Conservation (phyloP, 73 alveolate species). For the Stentor roeselii region DNA sequence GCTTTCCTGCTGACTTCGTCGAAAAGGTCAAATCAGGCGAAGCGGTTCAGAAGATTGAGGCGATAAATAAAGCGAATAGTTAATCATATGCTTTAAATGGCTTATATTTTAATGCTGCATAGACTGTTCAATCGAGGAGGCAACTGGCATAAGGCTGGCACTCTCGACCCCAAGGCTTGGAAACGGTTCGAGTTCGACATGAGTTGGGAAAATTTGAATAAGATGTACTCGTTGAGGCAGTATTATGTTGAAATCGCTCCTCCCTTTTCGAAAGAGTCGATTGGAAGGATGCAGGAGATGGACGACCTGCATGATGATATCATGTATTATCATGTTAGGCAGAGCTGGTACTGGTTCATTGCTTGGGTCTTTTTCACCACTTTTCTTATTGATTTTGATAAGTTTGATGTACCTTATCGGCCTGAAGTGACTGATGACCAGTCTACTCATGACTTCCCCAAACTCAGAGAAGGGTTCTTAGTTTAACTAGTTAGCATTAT, state of each 20-base stretch:
- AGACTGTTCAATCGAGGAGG: conserved; percentile 26
- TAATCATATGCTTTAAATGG: too few species aligned
- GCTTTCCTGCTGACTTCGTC: background rate
- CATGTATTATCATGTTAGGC: conserved; percentile 14
- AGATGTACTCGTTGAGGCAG: background rate
- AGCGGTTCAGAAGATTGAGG: too few species aligned
- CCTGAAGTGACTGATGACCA: background rate
- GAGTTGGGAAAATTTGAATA: conserved; percentile 22
- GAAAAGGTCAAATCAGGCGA: conserved; percentile 1
- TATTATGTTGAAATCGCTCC: conserved; percentile 29
- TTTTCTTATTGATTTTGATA: conserved; percentile 7
- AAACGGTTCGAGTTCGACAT: background rate
- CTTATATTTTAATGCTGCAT: conserved; percentile 4
- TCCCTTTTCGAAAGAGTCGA: background rate
- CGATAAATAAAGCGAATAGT: too few species aligned
- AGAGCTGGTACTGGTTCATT: background rate
- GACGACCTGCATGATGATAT: conserved; percentile 27
- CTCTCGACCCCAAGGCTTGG: background rate
- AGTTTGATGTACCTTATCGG: background rate
- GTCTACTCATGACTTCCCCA: background rate
- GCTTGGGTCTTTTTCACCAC: conserved; percentile 13
- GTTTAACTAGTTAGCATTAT: background rate
- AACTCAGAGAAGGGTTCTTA: background rate
- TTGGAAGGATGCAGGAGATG: conserved; percentile 8
- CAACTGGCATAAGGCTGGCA: conserved; percentile 24